These are phyloP conservation scores for Calycina herbarum DNA, from an alignment of 2,329 filamentous ascomycete species.

Conservation along the genomic window DNA sequence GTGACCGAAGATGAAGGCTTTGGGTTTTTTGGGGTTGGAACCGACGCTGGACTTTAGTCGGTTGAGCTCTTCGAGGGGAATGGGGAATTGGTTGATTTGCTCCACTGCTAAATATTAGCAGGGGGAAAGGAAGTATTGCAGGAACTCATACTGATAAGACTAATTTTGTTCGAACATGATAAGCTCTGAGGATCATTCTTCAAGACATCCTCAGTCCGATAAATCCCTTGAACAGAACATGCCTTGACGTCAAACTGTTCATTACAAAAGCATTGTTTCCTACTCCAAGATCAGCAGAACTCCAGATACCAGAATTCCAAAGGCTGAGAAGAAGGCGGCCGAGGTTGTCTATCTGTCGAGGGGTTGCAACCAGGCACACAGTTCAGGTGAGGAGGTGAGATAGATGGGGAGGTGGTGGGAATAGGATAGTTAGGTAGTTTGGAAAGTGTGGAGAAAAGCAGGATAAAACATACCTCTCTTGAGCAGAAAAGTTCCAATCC, in stretches of 20 bases:
- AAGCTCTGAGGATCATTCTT: constrained; percentile 45
- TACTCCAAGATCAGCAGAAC: constrained; percentile 10
- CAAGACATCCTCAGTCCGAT: constrained; percentile 46
- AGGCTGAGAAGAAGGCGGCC: constrained; percentile 12
- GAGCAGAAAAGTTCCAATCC: constrained; percentile 48
- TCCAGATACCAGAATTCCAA: not conserved
- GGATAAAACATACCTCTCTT: constrained; percentile 38
- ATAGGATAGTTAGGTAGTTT: constrained; percentile 6
- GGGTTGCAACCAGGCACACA: constrained; percentile 14
- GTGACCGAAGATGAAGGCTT: constrained; percentile 48
- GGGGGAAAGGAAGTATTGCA: not conserved
- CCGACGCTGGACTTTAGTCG: constrained; percentile 42
- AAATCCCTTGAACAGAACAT: constrained; percentile 51
- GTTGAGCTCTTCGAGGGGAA: constrained; percentile 42
- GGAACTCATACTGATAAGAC: constrained; percentile 39
- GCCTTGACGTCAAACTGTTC: constrained; percentile 50
- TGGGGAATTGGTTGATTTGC: constrained; percentile 46
- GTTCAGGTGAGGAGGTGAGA: constrained; percentile 2
- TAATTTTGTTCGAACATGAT: constrained; percentile 41
- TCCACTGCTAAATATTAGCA: constrained; percentile 39
- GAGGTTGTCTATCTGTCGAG: constrained; percentile 15
- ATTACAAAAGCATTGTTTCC: constrained; percentile 49
- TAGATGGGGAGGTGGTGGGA: constrained; percentile 8
- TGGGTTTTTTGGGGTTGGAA: constrained; percentile 27
- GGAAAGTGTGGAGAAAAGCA: constrained; percentile 4